phyloP scores from a whole-genome alignment of 768 basidiomycete species.

The Tremella fuciformis region DNA sequence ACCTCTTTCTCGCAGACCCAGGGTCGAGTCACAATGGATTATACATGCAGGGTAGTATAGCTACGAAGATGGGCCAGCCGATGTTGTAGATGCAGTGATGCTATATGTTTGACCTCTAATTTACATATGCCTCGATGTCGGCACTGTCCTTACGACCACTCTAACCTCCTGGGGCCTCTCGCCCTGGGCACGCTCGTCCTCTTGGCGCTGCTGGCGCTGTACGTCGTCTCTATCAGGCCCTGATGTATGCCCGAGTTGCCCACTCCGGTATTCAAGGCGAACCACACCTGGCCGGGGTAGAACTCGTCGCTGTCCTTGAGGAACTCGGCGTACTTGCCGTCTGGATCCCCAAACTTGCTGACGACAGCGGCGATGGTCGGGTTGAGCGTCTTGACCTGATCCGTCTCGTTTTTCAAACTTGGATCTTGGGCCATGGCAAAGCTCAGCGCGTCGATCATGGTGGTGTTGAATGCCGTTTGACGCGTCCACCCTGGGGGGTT shows the following conservation, averaged over 20 bases:
- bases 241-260: conserved; percentile 8
- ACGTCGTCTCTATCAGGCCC: conserved; percentile 12
- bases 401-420: conserved; percentile 54
- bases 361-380: conserved; percentile 63
- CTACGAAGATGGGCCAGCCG: too few relatives aligned
- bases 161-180: too few relatives aligned
- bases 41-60: too few relatives aligned
- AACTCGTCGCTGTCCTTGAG: conserved; percentile 37
- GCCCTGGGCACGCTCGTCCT: too few relatives aligned
- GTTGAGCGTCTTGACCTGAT: conserved; percentile 53
- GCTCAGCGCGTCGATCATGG: conserved; percentile 62
- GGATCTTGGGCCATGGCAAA: conserved; percentile 58
- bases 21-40: too few relatives aligned
- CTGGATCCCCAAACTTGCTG: conserved; percentile 62
- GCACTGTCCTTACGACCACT: too few relatives aligned
- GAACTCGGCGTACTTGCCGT: conserved; percentile 59
- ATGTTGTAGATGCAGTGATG: too few relatives aligned
- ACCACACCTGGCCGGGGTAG: conserved; percentile 22
- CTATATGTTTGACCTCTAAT: too few relatives aligned
- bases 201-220: background rate
- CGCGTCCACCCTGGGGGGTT: conserved; percentile 54
- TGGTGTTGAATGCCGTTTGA: conserved; percentile 58
- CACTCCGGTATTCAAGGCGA: conserved; percentile 7
- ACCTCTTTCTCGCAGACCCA: too few relatives aligned
- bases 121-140: too few relatives aligned